These are phyloP conservation scores for Colletotrichum sp. DNA, from an alignment of 2,329 filamentous ascomycete species.

Conservation along the genomic window DNA sequence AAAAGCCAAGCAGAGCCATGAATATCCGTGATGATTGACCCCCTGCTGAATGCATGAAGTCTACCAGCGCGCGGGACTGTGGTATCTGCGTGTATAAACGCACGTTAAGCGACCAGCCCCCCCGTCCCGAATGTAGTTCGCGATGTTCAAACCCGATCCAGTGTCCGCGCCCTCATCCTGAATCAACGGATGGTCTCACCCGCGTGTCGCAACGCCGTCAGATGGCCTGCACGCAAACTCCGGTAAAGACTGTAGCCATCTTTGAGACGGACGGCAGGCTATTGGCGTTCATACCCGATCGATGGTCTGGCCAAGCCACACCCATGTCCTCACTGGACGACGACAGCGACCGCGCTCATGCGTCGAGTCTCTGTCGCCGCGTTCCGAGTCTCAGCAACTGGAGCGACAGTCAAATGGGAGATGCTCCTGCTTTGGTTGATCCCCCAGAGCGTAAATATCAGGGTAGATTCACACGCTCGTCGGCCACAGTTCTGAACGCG, in stretches of 20 bases:
- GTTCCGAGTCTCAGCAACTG: too few relatives aligned
- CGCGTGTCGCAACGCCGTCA: neutral
- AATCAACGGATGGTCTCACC: neutral
- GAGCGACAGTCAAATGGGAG: too few relatives aligned
- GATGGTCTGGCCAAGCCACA: neutral
- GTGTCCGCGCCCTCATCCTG: neutral
- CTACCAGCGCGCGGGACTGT: neutral
- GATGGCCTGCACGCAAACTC: neutral
- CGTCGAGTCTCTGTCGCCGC: too few relatives aligned
- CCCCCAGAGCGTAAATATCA: fast-evolving
- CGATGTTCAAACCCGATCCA: neutral
- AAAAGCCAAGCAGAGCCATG: neutral
- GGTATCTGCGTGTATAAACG: fast-evolving
- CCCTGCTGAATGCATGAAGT: neutral
- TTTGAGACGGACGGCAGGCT: neutral
- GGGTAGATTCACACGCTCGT: too few relatives aligned
- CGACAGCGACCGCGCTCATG: too few relatives aligned
- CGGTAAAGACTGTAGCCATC: neutral
- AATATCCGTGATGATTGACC: neutral
- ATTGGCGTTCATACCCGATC: neutral
- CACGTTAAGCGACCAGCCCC: fast-evolving
- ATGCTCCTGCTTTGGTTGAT: too few relatives aligned
- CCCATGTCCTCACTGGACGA: neutral
- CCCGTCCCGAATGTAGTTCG: fast-evolving
- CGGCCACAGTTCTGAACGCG: too few relatives aligned